Conservation (phyloP, 495 filamentous ascomycete genomes). For the Penicillium diatomitis region DNA sequence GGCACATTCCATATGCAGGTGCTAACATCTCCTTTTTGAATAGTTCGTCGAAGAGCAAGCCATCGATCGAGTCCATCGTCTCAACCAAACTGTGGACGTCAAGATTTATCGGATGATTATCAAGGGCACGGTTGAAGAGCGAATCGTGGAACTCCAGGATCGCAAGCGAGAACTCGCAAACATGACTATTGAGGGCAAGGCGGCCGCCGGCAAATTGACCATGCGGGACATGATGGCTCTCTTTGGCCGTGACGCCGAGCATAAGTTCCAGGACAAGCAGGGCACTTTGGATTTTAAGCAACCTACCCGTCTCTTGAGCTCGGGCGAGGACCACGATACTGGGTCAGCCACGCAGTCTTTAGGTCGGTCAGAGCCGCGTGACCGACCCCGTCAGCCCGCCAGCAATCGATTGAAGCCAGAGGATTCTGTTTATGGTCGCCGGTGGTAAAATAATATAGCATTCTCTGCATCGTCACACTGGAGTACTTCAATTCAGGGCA, state of each 20-base stretch:
- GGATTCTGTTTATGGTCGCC: conserved; percentile 37
- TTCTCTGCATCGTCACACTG: too few species aligned
- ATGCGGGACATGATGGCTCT: conserved; percentile 90
- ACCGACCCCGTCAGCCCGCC: conserved; percentile 16
- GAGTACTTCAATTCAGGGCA: too few species aligned
- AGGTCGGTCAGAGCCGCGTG: conserved; percentile 17
- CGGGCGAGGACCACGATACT: conserved; percentile 12
- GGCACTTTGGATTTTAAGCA: conserved; percentile 22
- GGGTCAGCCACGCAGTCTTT: conserved; percentile 8
- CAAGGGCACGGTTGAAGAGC: conserved; percentile 75
- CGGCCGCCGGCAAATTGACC: conserved; percentile 66
- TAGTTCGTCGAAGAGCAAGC: conserved; percentile 96
- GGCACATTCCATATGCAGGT: background rate
- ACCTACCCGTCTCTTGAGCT: conserved; percentile 18
- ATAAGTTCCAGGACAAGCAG: conserved; percentile 27
- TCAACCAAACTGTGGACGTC: conserved; percentile 91
- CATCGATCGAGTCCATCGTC: conserved; percentile 92
- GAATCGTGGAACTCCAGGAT: conserved; percentile 85
- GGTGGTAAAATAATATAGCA: conserved; percentile 23
- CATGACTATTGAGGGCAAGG: conserved; percentile 74
- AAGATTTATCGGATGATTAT: conserved; percentile 90
- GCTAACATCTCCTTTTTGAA: background rate
- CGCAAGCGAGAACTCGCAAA: conserved; percentile 84
- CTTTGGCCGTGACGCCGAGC: conserved; percentile 70
- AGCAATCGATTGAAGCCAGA: conserved; percentile 21